Base-by-base conservation (phyloP, 2,329 filamentous ascomycete species). In the Cryphonectria nitschkei region DNA sequence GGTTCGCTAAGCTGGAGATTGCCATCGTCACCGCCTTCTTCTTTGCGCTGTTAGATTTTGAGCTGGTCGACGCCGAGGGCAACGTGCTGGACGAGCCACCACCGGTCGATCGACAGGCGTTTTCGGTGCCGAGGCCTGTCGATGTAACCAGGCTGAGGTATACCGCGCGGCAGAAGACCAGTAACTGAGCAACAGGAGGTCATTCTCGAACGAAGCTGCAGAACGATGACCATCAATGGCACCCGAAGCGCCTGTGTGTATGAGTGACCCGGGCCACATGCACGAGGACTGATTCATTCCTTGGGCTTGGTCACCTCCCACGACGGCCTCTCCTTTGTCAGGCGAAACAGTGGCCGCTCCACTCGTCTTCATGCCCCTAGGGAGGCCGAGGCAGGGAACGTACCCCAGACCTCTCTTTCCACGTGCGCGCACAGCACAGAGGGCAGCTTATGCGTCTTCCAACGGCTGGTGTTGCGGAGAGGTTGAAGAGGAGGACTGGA, bases 1-100 rank as follows among this genome's bases (percentile, higher is more conserved):
- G 81, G 75, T 87, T 88, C 75, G 86, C 86, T 1, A 87, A 87
- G 73, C 77, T 88, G 1, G 85, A 88, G 75, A 82, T 84, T 69
- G 83, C 81, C 66, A 77, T 88, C 71, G 84, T 87, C 41, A 82
- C 81, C 0, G 84, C 84, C 1, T 82, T 84, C 63, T 86, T 87
- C 69, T 68, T 86, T 22, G 82, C 85, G 3, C 80, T 80, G 58
- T 88, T 87, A 68, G 82, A 87, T 69, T 84, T 83, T 69, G 74
- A 79, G 13, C 78, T 86, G 3, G 75, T 76, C n/a, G 81, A 87
- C 58, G 76, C 76, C 60, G 68, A 79, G 3, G 85, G 84, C 0
- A 79, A 78, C 2, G 74, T 70, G 46, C 68, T 79, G n/a, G 67
- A 54, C 0, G 54, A 73, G 3, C 67, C 79, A n/a, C 82, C 83